Base-by-base conservation (phyloP, 805 yeast genomes). In the Myxozyma neotropica region DNA sequence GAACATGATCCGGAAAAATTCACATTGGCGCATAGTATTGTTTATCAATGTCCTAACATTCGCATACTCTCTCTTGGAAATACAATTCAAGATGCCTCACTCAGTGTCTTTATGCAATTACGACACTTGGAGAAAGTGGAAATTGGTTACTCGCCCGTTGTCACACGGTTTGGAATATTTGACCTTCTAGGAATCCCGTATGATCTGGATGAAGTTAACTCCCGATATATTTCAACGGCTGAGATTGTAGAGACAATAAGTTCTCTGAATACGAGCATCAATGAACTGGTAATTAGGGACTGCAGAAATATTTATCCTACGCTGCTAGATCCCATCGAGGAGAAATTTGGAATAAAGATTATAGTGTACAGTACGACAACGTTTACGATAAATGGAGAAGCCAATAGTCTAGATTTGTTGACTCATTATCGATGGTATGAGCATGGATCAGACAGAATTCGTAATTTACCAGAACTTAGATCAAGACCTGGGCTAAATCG, bases 401-500 rank as follows among this genome's bases (percentile, higher is more conserved):
- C 17, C n/a, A 47, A 53, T 26, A 52, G 38, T 42, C 26, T 57
- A 27, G 61, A 57, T 39, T 21, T 47, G 27, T 24, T 57, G 19
- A 52, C 57, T 3, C 56, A 57, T 40, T 52, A 51, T 36, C 19
- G 57, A 33, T 57, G 57, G 61, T 55, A 15, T 7, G 45, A 31
- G 29, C 61, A 57, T 46, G 61, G 61, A 5, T 57, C 48, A 12
- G 61, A 57, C 38, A 33, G 61, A 33, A 47, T 57, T 4, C 33
- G 53, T 6, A 44, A 51, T 29, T 31, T 57, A 1, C 56, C 61
- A 13, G 57, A 57, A 38, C 21, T 52, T 42, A 43, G 60, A 38
- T 15, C 45, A 6, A 26, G 51, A 13, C 29, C 26, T 17, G 36
- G 35, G 39, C 15, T 46, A 17, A 52, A 40, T 46, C 26, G 39